Evolutionary conservation across 2,329 filamentous ascomycete genomes (phyloP).

Genomic region (Aspergillus niger): DNA sequence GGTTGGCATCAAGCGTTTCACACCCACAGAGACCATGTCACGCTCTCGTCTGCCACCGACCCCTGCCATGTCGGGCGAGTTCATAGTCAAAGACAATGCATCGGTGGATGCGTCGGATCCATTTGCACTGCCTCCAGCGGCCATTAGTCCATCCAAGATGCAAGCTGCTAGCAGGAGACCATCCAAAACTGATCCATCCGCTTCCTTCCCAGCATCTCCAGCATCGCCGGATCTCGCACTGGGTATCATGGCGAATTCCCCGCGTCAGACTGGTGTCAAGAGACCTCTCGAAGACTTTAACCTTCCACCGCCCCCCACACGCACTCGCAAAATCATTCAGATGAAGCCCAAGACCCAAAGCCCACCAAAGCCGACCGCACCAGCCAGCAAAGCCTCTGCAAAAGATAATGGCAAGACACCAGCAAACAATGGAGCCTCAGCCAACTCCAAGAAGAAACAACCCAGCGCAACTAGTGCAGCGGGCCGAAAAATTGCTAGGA

Average conservation of each 20-base stretch:
- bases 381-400: conserved; percentile 22
- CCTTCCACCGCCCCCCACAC: conserved; percentile 86
- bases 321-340: conserved; percentile 94
- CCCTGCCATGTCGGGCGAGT: conserved; percentile 42
- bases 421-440: conserved; percentile 25
- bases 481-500: conserved; percentile 90
- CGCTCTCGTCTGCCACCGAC: conserved; percentile 39
- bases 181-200: conserved; percentile 32
- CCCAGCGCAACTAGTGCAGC: conserved; percentile 75
- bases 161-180: conserved; percentile 29
- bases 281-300: conserved; percentile 60
- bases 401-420: conserved; percentile 28
- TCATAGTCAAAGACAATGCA: conserved; percentile 40
- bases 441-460: conserved; percentile 72
- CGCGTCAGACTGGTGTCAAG: conserved; percentile 40
- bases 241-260: conserved; percentile 26
- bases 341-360: conserved; percentile 73
- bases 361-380: conserved; percentile 47
- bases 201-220: conserved; percentile 37
- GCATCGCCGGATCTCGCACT: conserved; percentile 34
- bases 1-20: not conserved
- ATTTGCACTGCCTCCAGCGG: conserved; percentile 41
- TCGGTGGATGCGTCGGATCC: conserved; percentile 33
- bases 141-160: conserved; percentile 31
- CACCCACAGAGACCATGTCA: conserved; percentile 30